These are phyloP conservation scores for Adansonia grandidieri DNA, from an alignment of 441 rosid species.

Conservation along the genomic window DNA sequence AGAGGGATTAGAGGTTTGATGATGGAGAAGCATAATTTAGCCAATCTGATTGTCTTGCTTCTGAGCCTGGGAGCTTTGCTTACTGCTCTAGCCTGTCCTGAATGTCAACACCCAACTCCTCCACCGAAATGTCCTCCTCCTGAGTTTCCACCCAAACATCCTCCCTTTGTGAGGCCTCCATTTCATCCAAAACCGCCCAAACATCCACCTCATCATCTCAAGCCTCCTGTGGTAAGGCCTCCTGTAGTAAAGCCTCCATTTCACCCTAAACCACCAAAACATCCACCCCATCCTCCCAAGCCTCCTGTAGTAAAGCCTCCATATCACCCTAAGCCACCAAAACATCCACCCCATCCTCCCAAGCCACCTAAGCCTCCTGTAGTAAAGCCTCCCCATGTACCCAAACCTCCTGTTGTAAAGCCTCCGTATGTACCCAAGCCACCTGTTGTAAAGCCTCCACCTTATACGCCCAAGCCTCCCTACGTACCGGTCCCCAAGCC, in stretches of 20 bases:
- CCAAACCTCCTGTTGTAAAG: not conserved
- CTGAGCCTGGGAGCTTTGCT: conserved; percentile 35
- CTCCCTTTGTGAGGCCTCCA: conserved; percentile 40
- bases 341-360: not conserved
- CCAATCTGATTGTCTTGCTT: conserved; percentile 33
- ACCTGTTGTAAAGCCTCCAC: conserved; percentile 1
- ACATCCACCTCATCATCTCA: conserved; percentile 33
- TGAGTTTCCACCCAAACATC: conserved; percentile 37
- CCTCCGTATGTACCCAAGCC: conserved; percentile 23
- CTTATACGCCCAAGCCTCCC: no score
- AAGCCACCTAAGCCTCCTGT: conserved; percentile 24
- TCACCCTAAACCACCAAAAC: not conserved
- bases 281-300: conserved; percentile 1
- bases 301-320: not conserved
- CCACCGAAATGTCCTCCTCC: conserved; percentile 36
- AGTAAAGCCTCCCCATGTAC: conserved; percentile 1
- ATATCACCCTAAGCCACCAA: not conserved
- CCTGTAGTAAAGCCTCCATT: not conserved
- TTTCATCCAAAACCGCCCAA: conserved; percentile 33
- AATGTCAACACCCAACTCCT: conserved; percentile 49
- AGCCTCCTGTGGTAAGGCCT: conserved; percentile 24
- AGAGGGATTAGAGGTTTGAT: not conserved
- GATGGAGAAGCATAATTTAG: conserved; percentile 29
- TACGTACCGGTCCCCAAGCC: not conserved
- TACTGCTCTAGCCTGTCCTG: conserved; percentile 47